Base-by-base conservation (phyloP, 2,329 filamentous ascomycete species). In the Stagonosporopsis cucurbitacearum region DNA sequence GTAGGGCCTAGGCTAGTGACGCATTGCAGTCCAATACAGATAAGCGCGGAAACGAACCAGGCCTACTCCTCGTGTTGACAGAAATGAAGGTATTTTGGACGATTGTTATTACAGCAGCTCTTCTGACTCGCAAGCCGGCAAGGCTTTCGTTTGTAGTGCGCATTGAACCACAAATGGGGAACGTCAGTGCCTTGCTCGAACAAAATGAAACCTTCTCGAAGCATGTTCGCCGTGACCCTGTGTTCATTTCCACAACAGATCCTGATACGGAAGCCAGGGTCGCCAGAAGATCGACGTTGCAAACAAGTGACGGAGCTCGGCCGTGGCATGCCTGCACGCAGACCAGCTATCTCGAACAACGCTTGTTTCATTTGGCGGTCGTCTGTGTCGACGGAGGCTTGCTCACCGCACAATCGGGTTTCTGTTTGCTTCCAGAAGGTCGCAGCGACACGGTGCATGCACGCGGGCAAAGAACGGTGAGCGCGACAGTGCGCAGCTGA, bases 301-400 rank as follows among this genome's bases (percentile, higher is more conserved):
- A 43, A 64, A 64, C 66, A 63, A 64, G 70, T 70, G 71, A 71
- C 66, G 67, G 63, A 63, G 55, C 45, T 54, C 36, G 53, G 47
- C 23, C 36, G 25, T 51, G 41, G 19, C 41, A 43, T 25, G 48
- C 43, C 35, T 37, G 42, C 42, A 36, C 50, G 46, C 55, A 57
- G 56, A 47, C 52, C 45, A 43, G 58, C 48, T 57, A 58, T 50
- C 46, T 59, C 53, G 57, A 59, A 69, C 68, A 62, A 64, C 58
- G 60, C 55, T 62, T 65, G 72, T 74, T 74, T 73, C 69, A 71
- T 63, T 54, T 66, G 26, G 59, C 69, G 67, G 64, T 44, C 48
- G 40, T 57, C 36, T 41, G 53, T 48, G 50, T 43, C 39, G 58
- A 35, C 54, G 54, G 59, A 56, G 57, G 44, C 57, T 9, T 33